phyloP scores from a whole-genome alignment of 306 rosid species.

The Elaeagnus macrophylla region DNA sequence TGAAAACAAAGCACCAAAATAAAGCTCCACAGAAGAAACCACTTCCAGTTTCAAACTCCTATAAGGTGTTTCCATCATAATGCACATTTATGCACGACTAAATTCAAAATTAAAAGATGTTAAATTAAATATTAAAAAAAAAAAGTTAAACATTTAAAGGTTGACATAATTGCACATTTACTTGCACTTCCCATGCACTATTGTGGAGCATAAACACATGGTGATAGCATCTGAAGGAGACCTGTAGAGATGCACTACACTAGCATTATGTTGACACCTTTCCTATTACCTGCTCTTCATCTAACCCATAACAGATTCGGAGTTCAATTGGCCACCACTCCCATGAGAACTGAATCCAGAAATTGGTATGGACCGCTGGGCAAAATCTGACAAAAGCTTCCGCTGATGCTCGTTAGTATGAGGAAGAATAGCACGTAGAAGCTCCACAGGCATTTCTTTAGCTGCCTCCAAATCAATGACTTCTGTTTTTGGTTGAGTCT shows the following conservation, averaged over 20 bases:
- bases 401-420: constrained; percentile 80
- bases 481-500: constrained; percentile 42
- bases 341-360: constrained; percentile 46
- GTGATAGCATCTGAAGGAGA: neutral
- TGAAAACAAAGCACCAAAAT: constrained; percentile 40
- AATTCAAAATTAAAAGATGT: constrained; percentile 1
- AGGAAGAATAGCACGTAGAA: constrained; percentile 85
- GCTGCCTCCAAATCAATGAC: constrained; percentile 54
- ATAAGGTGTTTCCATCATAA: constrained; percentile 20
- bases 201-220: constrained; percentile 2
- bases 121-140: no score
- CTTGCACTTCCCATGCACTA: constrained; percentile 4
- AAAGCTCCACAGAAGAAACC: constrained; percentile 33
- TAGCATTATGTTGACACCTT: no score
- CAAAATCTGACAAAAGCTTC: constrained; percentile 55
- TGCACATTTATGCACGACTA: constrained; percentile 32
- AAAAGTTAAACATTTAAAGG: no score
- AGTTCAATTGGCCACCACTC: constrained; percentile 39
- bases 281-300: constrained; percentile 1
- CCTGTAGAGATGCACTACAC: no score
- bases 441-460: constrained; percentile 94
- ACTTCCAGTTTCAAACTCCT: constrained; percentile 28
- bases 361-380: constrained; percentile 72
- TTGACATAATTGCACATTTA: constrained; percentile 1
- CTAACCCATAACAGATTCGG: constrained; percentile 52